Evolutionary conservation across 495 filamentous ascomycete species (phyloP), one percentile per base, ranked within the genome.

Genomic region (Penicillium malachiteum): DNA sequence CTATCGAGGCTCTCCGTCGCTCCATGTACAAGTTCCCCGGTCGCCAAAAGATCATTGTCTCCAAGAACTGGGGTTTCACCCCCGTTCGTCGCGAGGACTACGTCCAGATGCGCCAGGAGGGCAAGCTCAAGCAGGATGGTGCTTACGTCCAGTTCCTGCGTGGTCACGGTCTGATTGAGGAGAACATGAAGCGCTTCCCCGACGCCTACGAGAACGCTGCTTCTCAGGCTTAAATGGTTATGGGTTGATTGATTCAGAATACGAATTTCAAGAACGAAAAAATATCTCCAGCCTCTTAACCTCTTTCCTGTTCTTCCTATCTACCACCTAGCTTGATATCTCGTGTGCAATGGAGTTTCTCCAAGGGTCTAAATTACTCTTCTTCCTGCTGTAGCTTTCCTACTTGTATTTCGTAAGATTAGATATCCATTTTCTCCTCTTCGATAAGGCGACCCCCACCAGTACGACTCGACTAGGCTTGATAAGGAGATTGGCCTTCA

Each of bases 1-100:
- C 94, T 77, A 91, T 98, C 74, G 94, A 98, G 86, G 94, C 94
- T 76, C 87, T 98, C 75, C 90, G 94, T 74, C 89, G 94, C 73
- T 93, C 90, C 59, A 94, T 96, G 86, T 98, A 98, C 88, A 98
- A 98, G 88, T 98, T 98, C 89, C 94, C 94, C 59, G 94, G 94
- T 77, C 92, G 94, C 79, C 94, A 98, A 86, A 97, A 98, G 91
- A 96, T 98, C 80, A 96, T 98, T 71, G 87, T 97, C 79, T 91
- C 87, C 82, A 98, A 98, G 89, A 97, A 97, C 82, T 98, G 94
- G 94, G 94, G 94, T 60, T 98, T 97, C 89, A 98, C 94, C 54
- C 90, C 90, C 71, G 89, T 98, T 63, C 88, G 90, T 64, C 93
- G 95, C 67, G 94, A 97, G 56, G 94, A 98, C 75, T 98, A 97